These are phyloP conservation scores for Coemansia javaensis DNA, from an alignment of 192 early-diverging fungal genomes.

Conservation along the genomic window DNA sequence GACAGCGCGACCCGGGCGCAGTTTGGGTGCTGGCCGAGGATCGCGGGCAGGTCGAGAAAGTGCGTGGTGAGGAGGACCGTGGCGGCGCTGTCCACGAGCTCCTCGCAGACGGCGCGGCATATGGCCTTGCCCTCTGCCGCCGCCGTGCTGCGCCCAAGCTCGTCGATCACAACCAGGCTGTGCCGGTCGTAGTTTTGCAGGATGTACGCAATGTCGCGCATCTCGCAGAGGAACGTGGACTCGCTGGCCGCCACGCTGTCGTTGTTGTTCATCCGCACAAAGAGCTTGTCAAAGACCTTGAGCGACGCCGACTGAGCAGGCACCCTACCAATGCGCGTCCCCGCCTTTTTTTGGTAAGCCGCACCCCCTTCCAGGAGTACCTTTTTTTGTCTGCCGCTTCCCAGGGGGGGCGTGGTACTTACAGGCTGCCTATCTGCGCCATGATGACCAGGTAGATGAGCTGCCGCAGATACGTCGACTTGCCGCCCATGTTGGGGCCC, in stretches of 20 bases:
- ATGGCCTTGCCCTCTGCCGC: slow-evolving; percentile 63
- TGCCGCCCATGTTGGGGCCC: slow-evolving; percentile 92
- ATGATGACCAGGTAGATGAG: slow-evolving; percentile 72
- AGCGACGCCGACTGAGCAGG: slow-evolving; percentile 77
- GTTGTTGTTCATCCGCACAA: slow-evolving; percentile 74
- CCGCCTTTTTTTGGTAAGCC: not conserved
- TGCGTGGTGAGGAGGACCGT: slow-evolving; percentile 75
- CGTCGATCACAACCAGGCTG: slow-evolving; percentile 83
- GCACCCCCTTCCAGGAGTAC: not conserved
- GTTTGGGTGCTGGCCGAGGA: slow-evolving; percentile 54
- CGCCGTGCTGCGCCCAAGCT: slow-evolving; percentile 68
- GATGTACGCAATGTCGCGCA: slow-evolving; percentile 81
- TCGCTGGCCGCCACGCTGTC: slow-evolving; percentile 55
- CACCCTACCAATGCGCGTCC: slow-evolving; percentile 47
- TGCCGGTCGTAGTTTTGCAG: slow-evolving; percentile 63
- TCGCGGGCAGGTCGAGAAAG: slow-evolving; percentile 61
- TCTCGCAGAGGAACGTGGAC: slow-evolving; percentile 83
- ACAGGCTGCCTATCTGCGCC: slow-evolving; percentile 82
- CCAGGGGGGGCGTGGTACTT: slow-evolving; percentile 10
- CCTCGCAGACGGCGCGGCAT: slow-evolving; percentile 68
- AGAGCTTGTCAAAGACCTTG: slow-evolving; percentile 64
- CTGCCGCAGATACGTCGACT: slow-evolving; percentile 80
- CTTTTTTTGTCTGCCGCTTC: not conserved
- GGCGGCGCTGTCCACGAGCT: slow-evolving; percentile 55
- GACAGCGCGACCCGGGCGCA: slow-evolving; percentile 28